Evolutionary conservation across 140 eudicot species (phyloP).

Genomic region (Bidens hawaiensis): DNA sequence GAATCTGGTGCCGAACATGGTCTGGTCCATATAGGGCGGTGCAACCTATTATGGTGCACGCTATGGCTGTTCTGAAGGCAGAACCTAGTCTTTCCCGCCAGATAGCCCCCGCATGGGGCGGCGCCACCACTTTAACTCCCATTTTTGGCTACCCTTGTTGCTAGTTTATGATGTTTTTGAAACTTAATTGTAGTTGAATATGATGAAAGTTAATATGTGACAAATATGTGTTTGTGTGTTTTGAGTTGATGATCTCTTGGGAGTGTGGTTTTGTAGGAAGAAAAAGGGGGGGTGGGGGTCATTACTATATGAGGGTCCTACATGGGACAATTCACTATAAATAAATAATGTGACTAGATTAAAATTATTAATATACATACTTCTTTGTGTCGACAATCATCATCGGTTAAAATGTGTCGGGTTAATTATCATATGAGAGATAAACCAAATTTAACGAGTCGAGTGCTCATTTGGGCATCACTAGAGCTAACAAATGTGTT

Average conservation of each 20-base stretch:
- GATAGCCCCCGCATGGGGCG: slow-evolving; percentile 27
- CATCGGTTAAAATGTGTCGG: background rate
- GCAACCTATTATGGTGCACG: slow-evolving; percentile 62
- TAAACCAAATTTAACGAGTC: background rate
- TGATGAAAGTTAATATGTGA: slow-evolving; percentile 1
- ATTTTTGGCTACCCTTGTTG: background rate
- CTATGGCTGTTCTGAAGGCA: slow-evolving; percentile 52
- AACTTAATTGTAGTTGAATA: slow-evolving; percentile 1
- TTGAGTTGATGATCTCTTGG: slow-evolving; percentile 14
- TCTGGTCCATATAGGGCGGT: slow-evolving; percentile 55
- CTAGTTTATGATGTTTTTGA: background rate
- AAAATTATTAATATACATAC: too few species aligned
- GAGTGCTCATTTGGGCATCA: too few species aligned
- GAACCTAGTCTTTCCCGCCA: slow-evolving; percentile 48
- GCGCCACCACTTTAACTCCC: slow-evolving; percentile 24
- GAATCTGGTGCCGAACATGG: slow-evolving; percentile 21
- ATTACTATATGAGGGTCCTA: slow-evolving; percentile 33
- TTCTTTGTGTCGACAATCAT: background rate
- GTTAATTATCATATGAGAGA: background rate
- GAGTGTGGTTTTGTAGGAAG: slow-evolving; percentile 34
- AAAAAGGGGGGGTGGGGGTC: slow-evolving; percentile 22
- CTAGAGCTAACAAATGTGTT: background rate
- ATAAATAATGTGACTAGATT: background rate
- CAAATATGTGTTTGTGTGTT: slow-evolving; percentile 18
- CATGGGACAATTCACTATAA: slow-evolving; percentile 25